Evolutionary conservation across 192 early-diverging fungal species (phyloP).

Genomic region (Entomortierella parvispora): DNA sequence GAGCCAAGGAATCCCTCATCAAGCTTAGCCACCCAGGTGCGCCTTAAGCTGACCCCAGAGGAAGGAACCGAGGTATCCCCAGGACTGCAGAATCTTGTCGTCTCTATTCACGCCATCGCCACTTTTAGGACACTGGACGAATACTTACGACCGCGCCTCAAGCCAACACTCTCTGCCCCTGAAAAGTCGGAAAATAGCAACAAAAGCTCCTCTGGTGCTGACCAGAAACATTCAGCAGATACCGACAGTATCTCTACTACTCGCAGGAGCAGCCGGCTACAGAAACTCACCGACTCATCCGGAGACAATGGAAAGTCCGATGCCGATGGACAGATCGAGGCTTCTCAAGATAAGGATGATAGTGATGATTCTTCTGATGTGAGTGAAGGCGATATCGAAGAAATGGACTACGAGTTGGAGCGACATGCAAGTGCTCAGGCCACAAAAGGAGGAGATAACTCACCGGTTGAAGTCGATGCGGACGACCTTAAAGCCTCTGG

Average conservation of each 20-base stretch:
- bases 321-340: background rate
- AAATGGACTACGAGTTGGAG: slow-evolving; percentile 27
- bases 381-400: slow-evolving; percentile 46
- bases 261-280: slow-evolving; percentile 1
- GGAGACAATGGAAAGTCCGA: slow-evolving; percentile 31
- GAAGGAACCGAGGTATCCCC: slow-evolving; percentile 57
- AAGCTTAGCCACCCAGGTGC: slow-evolving; percentile 83
- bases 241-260: background rate
- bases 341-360: no score
- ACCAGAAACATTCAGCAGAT: slow-evolving; percentile 4
- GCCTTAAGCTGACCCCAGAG: slow-evolving; percentile 67
- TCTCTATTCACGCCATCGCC: slow-evolving; percentile 88
- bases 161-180: slow-evolving; percentile 13
- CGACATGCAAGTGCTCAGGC: slow-evolving; percentile 3
- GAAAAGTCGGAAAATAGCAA: slow-evolving; percentile 11
- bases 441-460: slow-evolving; percentile 6
- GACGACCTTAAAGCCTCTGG: slow-evolving; percentile 27
- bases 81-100: slow-evolving; percentile 64
- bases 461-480: slow-evolving; percentile 29
- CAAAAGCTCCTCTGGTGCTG: background rate
- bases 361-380: slow-evolving; percentile 25
- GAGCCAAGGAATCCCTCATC: slow-evolving; percentile 59
- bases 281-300: slow-evolving; percentile 15
- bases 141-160: slow-evolving; percentile 75
- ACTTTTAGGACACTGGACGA: slow-evolving; percentile 85